Percentiles rank a stretch among this genome's conserved stretches.
Conservation (phyloP, 805 yeast species). For the Nakazawaea anatomiae region DNA sequence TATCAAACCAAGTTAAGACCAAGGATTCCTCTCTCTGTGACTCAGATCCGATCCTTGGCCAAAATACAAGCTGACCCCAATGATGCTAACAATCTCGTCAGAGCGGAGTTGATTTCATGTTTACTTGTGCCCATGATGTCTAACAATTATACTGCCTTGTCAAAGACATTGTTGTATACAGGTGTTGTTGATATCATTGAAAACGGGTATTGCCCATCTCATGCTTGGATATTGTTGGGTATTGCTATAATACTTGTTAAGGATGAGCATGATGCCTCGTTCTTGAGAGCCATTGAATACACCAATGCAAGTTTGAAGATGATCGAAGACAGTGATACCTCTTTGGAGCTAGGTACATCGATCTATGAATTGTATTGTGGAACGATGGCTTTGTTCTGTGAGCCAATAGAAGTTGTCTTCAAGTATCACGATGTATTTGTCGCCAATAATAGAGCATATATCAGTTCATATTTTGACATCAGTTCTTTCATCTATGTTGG, state of each 20-base stretch:
- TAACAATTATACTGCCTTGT: conserved; percentile 21
- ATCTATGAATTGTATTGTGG: conserved; percentile 37
- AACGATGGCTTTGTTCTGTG: conserved; percentile 34
- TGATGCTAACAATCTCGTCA: conserved; percentile 11
- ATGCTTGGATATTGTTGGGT: conserved; percentile 33
- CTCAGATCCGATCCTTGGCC: conserved; percentile 29
- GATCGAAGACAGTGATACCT: conserved; percentile 27
- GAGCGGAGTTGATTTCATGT: conserved; percentile 35
- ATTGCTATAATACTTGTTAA: conserved; percentile 28
- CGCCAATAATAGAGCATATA: conserved; percentile 9
- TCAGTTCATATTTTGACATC: conserved; percentile 1
- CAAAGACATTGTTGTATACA: conserved; percentile 26
- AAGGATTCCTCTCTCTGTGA: conserved; percentile 32
- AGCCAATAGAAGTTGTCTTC: conserved; percentile 30
- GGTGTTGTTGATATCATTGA: conserved; percentile 29
- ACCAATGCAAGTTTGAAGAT: conserved; percentile 32
- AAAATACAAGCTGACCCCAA: conserved; percentile 20
- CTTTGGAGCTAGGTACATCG: conserved; percentile 28
- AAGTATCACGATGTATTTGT: conserved; percentile 18
- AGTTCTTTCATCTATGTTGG: conserved; percentile 7
- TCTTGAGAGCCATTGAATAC: conserved; percentile 34
- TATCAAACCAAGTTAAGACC: conserved; percentile 19
- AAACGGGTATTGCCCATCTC: conserved; percentile 33
- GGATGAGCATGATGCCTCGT: conserved; percentile 23
- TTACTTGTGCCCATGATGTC: conserved; percentile 29